phyloP scores from a whole-genome alignment of 192 early-diverging fungal genomes.

The Pilaira anomala region DNA sequence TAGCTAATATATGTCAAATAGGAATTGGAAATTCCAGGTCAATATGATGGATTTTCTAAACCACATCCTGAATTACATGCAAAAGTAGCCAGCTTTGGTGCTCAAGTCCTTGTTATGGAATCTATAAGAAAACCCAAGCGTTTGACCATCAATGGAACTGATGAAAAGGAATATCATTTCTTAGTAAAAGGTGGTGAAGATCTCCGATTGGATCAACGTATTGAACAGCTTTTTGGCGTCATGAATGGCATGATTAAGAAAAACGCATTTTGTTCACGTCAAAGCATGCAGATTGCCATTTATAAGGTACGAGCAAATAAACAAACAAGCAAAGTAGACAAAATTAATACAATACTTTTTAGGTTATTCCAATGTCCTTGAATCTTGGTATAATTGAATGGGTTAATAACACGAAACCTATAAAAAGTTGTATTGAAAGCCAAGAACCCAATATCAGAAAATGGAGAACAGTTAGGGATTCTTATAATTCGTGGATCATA shows the following conservation, averaged over 20 bases:
- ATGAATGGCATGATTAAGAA: conserved; percentile 69
- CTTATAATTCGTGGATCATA: conserved; percentile 43
- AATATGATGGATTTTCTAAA: conserved; percentile 57
- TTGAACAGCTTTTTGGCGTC: conserved; percentile 73
- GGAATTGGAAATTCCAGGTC: conserved; percentile 73
- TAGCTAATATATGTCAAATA: conserved; percentile 21
- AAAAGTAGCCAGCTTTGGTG: conserved; percentile 63
- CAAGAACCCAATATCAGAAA: conserved; percentile 43
- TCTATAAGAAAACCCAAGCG: conserved; percentile 74
- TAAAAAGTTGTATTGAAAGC: conserved; percentile 58
- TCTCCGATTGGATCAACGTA: conserved; percentile 72
- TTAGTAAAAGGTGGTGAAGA: conserved; percentile 88
- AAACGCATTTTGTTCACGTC: conserved; percentile 50
- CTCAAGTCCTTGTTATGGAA: conserved; percentile 59
- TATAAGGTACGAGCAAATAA: conserved; percentile 52
- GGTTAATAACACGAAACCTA: conserved; percentile 68
- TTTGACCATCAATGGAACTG: conserved; percentile 65
- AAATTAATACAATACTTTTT: not conserved
- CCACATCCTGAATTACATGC: conserved; percentile 54
- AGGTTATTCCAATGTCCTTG: conserved; percentile 59
- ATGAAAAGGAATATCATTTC: conserved; percentile 70
- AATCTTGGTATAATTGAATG: conserved; percentile 75
- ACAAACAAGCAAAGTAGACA: not conserved
- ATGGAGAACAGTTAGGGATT: conserved; percentile 37
- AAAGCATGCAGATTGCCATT: conserved; percentile 56